Percentiles rank a stretch among this genome's conserved stretches.
Conservation (phyloP, 2,329 filamentous ascomycete genomes). For the Didymella arachidicola region DNA sequence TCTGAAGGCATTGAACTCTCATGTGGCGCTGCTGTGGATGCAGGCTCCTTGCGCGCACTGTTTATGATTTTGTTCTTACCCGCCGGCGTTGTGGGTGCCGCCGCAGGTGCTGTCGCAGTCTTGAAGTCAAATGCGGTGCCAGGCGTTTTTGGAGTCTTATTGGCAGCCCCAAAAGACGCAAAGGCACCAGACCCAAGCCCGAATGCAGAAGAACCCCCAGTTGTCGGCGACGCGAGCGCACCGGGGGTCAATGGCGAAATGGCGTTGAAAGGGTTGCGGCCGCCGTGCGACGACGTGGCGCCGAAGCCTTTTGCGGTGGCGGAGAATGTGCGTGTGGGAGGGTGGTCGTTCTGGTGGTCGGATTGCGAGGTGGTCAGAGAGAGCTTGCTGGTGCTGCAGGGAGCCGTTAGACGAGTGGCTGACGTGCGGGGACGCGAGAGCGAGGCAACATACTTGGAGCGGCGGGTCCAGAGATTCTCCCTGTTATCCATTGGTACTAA, state of each 20-base stretch:
- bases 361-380: constrained; percentile 79
- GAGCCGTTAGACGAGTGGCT: constrained; percentile 38
- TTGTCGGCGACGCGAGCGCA: constrained; percentile 74
- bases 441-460: constrained; percentile 72
- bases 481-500: constrained; percentile 51
- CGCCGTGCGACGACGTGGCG: constrained; percentile 75
- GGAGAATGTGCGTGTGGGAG: constrained; percentile 68
- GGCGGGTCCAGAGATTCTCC: constrained; percentile 74
- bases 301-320: constrained; percentile 78
- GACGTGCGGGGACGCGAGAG: constrained; percentile 28
- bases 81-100: constrained; percentile 62
- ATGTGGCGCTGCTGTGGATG: constrained; percentile 32
- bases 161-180: constrained; percentile 84
- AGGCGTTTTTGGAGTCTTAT: constrained; percentile 86
- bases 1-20: constrained; percentile 51
- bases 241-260: constrained; percentile 74
- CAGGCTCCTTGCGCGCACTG: constrained; percentile 47
- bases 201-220: constrained; percentile 84
- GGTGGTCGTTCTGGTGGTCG: constrained; percentile 59
- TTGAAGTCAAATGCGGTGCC: constrained; percentile 81
- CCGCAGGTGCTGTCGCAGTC: constrained; percentile 58
- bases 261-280: constrained; percentile 79
- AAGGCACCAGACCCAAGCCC: constrained; percentile 94
- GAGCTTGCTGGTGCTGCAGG: constrained; percentile 80
- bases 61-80: constrained; percentile 62